A percentile compares a stretch with the other conserved stretches of the same genome.
Conservation (phyloP, 164 flowering plant genomes). For the Liquidambar formosana region DNA sequence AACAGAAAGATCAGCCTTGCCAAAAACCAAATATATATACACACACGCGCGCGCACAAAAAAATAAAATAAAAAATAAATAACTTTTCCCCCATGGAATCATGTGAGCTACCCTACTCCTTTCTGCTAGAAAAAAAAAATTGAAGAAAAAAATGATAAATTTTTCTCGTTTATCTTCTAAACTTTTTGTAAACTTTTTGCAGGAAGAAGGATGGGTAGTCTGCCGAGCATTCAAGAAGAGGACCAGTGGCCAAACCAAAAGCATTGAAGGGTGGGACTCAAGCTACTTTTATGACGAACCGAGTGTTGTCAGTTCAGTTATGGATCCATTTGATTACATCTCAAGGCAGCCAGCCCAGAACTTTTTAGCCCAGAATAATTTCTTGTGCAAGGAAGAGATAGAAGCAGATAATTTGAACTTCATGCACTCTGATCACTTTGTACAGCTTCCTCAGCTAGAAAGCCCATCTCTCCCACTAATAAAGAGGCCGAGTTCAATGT, state of each 20-base stretch:
- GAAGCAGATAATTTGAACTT: conserved; percentile 44
- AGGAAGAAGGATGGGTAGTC: conserved; percentile 99
- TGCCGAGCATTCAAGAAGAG: conserved; percentile 91
- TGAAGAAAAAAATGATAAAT: neutral
- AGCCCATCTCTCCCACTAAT: conserved; percentile 69
- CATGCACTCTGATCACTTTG: conserved; percentile 44
- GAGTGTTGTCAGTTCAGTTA: conserved; percentile 44
- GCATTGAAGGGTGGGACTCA: conserved; percentile 56
- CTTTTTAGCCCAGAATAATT: conserved; percentile 27
- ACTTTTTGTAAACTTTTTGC: conserved; percentile 20
- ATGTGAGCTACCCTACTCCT: too few relatives aligned
- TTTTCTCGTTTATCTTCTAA: neutral
- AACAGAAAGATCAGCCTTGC: conserved; percentile 10
- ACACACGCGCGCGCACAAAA: neutral
- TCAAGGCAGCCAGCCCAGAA: conserved; percentile 40
- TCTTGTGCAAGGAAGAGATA: conserved; percentile 66
- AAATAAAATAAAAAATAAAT: conserved; percentile 1
- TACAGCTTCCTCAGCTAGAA: conserved; percentile 87
- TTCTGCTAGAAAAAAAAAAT: too few relatives aligned
- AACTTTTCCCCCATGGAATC: neutral
- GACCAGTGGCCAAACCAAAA: conserved; percentile 45
- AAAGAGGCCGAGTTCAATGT: conserved; percentile 55
- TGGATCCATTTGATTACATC: conserved; percentile 52
- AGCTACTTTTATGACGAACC: conserved; percentile 66
- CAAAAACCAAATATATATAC: neutral